Conservation (phyloP, 306 rosid genomes). For the Cajanus cajan region DNA sequence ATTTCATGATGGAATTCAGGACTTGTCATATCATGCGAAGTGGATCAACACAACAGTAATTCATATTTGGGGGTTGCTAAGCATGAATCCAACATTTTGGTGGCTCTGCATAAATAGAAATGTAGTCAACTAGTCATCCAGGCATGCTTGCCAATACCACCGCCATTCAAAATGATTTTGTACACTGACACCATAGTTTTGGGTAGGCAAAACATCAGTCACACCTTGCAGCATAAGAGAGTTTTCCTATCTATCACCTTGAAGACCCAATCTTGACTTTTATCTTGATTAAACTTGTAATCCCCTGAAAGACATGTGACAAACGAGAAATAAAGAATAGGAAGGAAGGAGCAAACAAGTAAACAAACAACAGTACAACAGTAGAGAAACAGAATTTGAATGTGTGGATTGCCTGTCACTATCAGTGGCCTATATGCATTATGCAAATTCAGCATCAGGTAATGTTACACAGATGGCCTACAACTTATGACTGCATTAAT, state of each 20-base stretch:
- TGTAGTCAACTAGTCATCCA: background rate
- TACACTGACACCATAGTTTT: background rate
- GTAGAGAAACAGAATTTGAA: conserved; percentile 11
- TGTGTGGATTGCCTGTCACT: background rate
- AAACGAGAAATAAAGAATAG: conserved; percentile 12
- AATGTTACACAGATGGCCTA: background rate
- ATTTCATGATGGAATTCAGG: conserved; percentile 1
- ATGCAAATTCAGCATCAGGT: background rate
- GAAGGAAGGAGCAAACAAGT: conserved; percentile 9
- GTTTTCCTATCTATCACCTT: conserved; percentile 7
- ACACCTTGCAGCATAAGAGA: conserved; percentile 18
- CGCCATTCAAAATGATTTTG: background rate
- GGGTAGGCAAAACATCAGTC: background rate
- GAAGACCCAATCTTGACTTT: conserved; percentile 21
- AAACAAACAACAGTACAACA: conserved; percentile 7
- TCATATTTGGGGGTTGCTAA: conserved; percentile 24
- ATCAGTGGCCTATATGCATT: background rate
- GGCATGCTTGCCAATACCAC: background rate
- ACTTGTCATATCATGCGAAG: background rate
- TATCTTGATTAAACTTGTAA: conserved; percentile 22
- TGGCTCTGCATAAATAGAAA: conserved; percentile 31
- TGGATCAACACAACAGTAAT: conserved; percentile 19
- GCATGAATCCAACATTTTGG: conserved; percentile 27
- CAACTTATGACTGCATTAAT: background rate
- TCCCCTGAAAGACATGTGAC: conserved; percentile 30